phyloP scores from a whole-genome alignment of 169 alveolate species.

The Plasmodium vinckei region DNA sequence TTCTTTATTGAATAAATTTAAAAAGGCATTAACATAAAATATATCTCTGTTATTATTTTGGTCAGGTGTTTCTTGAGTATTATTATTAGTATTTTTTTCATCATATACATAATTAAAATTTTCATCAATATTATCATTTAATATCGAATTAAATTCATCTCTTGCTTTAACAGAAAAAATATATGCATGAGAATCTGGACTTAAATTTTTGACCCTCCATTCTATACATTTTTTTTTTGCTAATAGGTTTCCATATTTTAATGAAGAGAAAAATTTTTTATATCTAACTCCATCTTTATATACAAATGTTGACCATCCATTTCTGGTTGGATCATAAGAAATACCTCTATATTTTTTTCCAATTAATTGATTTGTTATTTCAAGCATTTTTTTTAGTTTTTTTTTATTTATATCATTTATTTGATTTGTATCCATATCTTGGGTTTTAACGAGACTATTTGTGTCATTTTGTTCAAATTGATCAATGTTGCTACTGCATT shows the following conservation, averaged over 20 bases:
- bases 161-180: conserved; percentile 60
- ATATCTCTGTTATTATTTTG: conserved; percentile 38
- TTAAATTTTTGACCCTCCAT: conserved; percentile 66
- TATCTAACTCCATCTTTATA: conserved; percentile 61
- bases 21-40: conserved; percentile 48
- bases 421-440: neutral
- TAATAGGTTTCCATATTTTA: conserved; percentile 66
- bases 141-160: conserved; percentile 57
- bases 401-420: conserved; percentile 26
- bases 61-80: neutral
- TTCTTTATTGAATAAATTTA: conserved; percentile 25
- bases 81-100: neutral
- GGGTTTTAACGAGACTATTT: neutral
- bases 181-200: conserved; percentile 72
- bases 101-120: neutral
- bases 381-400: conserved; percentile 50
- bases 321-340: conserved; percentile 61
- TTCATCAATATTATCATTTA: conserved; percentile 40
- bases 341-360: conserved; percentile 73
- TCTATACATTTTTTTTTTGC: conserved; percentile 72
- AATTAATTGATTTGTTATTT: conserved; percentile 59
- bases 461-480: neutral
- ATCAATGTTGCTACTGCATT: neutral
- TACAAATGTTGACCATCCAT: conserved; percentile 76
- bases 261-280: conserved; percentile 69